Evolutionary conservation across 225 moss, liverwort and hornwort genomes (phyloP), one percentile per base, ranked within the genome.

Genomic region (Asterella californica): DNA sequence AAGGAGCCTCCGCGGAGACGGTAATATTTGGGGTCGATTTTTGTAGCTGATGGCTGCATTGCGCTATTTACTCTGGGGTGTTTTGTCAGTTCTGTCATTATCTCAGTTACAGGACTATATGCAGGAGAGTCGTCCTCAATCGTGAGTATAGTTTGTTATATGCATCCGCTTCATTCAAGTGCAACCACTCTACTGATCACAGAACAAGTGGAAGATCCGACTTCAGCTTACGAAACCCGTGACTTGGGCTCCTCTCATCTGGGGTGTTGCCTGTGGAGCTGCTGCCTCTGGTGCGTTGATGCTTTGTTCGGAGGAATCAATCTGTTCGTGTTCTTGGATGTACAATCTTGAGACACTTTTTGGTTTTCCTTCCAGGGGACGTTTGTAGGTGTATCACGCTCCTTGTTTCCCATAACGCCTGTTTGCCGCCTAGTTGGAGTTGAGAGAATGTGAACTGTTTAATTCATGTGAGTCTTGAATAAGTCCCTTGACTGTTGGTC

Each of bases 181-280:
- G 11, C 33, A 24, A 65, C 33, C 15, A 38, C 22, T 22, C 6
- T 6, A 53, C 33, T 53, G 53, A 32, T 54, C 29, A 5, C 91
- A 96, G 96, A 89, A 94, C 72, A 91, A 86, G 78, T 96, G 96
- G 96, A 96, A 96, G 84, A 96, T 96, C 71, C 91, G 96, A 34
- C 85, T 96, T 83, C 96, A 96, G 85, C 90, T 96, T 47, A 96
- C 91, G 37, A 96, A 96, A 83, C 96, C 96, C 74, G 96, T 96
- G 70, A 96, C 96, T 37, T 96, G 96, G 96, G 91, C 93, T 49
- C 96, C 96, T 60, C 89, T 96, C 37, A 93, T 96, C 62, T 96
- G 96, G 96, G 96, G 96, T 29, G 94, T 96, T 53, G 81, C 90
- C 68, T 96, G 96, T 82, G 96, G 96, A 77, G 96, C 96, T 63